Evolutionary conservation across 2,329 filamentous ascomycete species (phyloP), one percentile per base, ranked within the genome.

Genomic region (Alternaria ethzedia): DNA sequence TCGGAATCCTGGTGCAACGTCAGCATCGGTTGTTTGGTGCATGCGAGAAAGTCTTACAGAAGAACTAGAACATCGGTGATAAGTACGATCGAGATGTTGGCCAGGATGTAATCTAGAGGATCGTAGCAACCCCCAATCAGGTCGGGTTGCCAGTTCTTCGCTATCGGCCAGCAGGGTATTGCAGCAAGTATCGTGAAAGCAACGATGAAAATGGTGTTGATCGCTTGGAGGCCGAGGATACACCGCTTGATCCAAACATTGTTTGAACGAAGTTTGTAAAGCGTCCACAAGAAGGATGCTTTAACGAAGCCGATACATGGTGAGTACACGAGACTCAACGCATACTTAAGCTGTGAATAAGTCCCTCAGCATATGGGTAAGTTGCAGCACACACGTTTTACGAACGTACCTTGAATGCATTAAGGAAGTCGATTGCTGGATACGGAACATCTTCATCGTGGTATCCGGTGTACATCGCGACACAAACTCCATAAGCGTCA

Each of bases 271-370:
- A 73, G 65, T 32, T 66, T 69, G 57, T 70, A 66, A 12, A 73
- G 63, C 26, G 60, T 70, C 67, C 65, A 70, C 7, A 73, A 43
- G 57, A 73, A 72, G 15, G 71, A 73, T 7, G 66, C 61, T 50
- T 73, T 73, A 25, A 72, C 59, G 4, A 69, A 15, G 45, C 63
- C 63, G 28, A 73, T 63, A 32, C 70, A 59, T 8, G 68, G 66
- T 46, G 68, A 72, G 64, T 73, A 73, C 15, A 62, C 64, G 15
- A 68, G 58, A 10, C 65, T 62, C 21, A 71, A 43, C 2, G 66
- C 68, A 23, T 26, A 67, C 67, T 46, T 36, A 36, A 36, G 30
- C 30, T 36, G 30, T 36, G 7, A 9, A 15, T 15, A 36, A 36
- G 13, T 36, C 30, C 30, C 30, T 36, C 30, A 36, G 30, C 9